Evolutionary conservation across 352 stramenopile genomes (phyloP), one percentile per base, ranked within the genome.

Genomic region (Phytophthora sp.): DNA sequence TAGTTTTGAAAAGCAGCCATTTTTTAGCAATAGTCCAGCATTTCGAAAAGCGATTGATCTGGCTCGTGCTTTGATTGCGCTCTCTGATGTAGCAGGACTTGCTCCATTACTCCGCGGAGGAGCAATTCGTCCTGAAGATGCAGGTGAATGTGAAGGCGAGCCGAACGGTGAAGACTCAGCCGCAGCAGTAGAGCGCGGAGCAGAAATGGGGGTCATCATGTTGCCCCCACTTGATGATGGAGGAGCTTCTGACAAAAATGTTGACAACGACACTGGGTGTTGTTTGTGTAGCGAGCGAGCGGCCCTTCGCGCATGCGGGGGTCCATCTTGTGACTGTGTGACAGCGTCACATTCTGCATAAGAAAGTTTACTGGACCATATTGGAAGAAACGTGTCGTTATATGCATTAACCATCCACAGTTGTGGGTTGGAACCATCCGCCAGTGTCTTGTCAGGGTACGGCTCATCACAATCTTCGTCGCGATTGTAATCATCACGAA

Each of bases 281-380:
- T 84, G 70, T 24, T 87, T 88, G 50, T 89, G 77, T 8, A 91
- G 41, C 4, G 79, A 88, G 8, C 79, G 69, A 45, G 63, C 54
- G 9, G 41, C 20, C 39, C 65, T 59, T 10, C 81, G 77, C 21
- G 69, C n/a, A 30, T 73, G 38, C 66, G 62, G 5, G 41, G 52
- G 7, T 31, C 60, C 30, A 56, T 63, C 13, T 35, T 65, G 48
- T 27, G 67, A 61, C 17, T 58, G 61, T 12, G 72, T 65, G 23
- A 88, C 48, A 1, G 57, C 62, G 42, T 76, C 62, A 31, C 77
- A 87, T 67, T 91, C 82, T n/a, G 69, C 55, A 43, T 89, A 91
- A 2, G 77, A 76, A 15, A 74, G 65, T 38, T 86, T 85, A 58
- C 82, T 91, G 8, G 77, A 83, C 79, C 79, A 91, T 30, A 91